A percentile compares a stretch with the other conserved stretches of the same genome.
Evolutionary conservation across 164 flowering plant species (phyloP).

Genomic region (Chloranthus sessilifolius): DNA sequence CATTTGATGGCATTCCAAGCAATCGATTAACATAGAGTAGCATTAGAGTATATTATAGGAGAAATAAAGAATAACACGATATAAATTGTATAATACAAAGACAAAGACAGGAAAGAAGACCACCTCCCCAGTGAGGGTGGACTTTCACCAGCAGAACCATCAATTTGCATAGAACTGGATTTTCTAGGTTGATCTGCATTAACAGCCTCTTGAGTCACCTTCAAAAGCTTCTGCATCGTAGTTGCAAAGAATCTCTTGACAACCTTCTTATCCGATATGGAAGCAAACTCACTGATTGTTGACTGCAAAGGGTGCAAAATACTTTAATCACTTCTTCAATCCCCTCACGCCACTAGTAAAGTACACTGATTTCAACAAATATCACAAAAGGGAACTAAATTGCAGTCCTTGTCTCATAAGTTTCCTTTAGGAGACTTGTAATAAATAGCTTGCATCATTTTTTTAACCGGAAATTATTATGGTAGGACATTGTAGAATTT

Average conservation of each 20-base stretch:
- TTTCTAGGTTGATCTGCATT: constrained; percentile 24
- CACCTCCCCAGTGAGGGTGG: constrained; percentile 48
- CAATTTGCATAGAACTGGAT: constrained; percentile 55
- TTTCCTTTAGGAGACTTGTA: no score
- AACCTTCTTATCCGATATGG: constrained; percentile 61
- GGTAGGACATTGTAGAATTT: no score
- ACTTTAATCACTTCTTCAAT: constrained; percentile 1
- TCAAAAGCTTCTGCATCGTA: constrained; percentile 58
- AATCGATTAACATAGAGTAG: no score
- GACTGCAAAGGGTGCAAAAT: constrained; percentile 35
- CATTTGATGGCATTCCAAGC: no score
- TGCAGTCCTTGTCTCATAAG: no score
- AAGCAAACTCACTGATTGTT: constrained; percentile 72
- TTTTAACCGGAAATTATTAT: no score
- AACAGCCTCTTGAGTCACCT: constrained; percentile 47
- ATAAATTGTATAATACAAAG: not conserved
- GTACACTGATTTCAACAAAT: no score
- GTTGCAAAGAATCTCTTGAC: constrained; percentile 37
- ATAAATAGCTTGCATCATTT: no score
- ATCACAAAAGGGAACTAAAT: no score
- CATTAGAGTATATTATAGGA: no score
- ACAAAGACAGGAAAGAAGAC: not conserved
- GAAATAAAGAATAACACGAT: not conserved
- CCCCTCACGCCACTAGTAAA: no score
- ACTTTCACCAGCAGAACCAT: constrained; percentile 29